Evolutionary conservation across 2,329 filamentous ascomycete genomes (phyloP), one percentile per base, ranked within the genome.

Genomic region (Aspergillus brasiliensis): DNA sequence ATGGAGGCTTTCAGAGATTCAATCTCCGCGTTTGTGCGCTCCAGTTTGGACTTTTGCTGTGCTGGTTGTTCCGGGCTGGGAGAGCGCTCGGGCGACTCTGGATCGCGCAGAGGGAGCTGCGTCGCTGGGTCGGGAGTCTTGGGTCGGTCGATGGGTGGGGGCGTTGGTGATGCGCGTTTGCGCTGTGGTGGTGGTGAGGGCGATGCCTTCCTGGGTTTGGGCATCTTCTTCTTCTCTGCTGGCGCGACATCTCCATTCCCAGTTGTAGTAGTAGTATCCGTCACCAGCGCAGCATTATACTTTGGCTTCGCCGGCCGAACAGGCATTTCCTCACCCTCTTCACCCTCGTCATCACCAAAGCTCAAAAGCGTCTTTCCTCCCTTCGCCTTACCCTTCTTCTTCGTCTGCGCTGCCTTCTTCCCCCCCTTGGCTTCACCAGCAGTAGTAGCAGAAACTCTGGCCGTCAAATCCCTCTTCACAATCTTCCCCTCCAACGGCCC

Each of bases 231-330:
- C 13, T 55, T 55, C 46, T 62, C 48, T 51, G 56, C n/a, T 5
- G 63, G 56, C 13, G 61, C 66, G 34, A 69, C 46, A 31, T 62
- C 48, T 47, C 64, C 60, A 10, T 51, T 55, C 49, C 60, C 51
- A 52, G 57, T 10, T 6, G 62, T 69, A 11, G 66, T 68, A 56
- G 62, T 69, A 11, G 66, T 68, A 56, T 75, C 77, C 10, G 71
- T 69, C 38, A 82, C 77, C 3, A 82, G 69, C 7, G 71, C 75
- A 19, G 80, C 75, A 59, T 82, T 82, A 69, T 81, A 82, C 61
- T 81, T 82, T 13, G 80, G 78, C 58, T 81, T 82, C 28, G 72
- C 68, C 1, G 76, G 71, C 44, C 74, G 71, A 34, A 77, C 67
- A 13, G 72, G 70, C 34, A 76, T 73, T 15, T 71, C 71, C 15